Percentiles rank a stretch among this genome's conserved stretches.
These are phyloP conservation scores for Cryphonectria parasitica DNA, from an alignment of 2,329 filamentous ascomycete genomes.

Conservation along the genomic window DNA sequence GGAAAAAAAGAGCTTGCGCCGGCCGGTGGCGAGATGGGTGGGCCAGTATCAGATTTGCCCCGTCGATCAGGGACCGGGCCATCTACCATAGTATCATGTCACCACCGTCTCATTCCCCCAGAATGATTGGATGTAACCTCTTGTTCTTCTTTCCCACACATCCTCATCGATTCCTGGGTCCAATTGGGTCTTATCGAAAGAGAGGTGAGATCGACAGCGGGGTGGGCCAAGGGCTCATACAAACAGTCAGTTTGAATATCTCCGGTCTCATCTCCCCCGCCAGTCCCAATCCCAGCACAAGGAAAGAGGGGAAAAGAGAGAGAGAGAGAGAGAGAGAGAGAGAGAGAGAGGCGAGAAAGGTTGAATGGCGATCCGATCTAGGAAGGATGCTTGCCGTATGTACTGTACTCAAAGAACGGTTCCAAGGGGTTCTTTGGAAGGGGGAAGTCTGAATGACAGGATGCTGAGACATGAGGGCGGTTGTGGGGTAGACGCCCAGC, in stretches of 20 bases:
- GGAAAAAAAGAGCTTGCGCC: background rate
- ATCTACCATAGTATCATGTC: background rate
- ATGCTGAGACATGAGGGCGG: background rate
- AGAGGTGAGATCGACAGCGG: background rate
- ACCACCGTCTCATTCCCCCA: background rate
- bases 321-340: background rate
- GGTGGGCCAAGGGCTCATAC: background rate
- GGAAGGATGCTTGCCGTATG: background rate
- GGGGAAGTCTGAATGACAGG: too few species aligned
- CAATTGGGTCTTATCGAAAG: background rate
- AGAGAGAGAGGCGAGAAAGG: background rate
- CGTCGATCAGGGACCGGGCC: background rate
- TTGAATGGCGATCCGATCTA: background rate
- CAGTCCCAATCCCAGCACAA: background rate
- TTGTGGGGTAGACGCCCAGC: background rate
- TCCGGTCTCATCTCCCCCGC: background rate
- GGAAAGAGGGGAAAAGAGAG: too few species aligned
- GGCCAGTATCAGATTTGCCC: background rate
- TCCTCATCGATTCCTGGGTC: background rate
- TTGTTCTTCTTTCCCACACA: too few species aligned
- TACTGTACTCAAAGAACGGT: too few species aligned
- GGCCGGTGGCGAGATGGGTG: background rate
- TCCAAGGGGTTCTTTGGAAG: background rate
- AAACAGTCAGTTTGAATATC: background rate
- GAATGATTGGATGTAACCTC: background rate